Percentiles rank a stretch among this genome's conserved stretches.
Conservation (phyloP, 805 yeast species). For the Starmerella floris region DNA sequence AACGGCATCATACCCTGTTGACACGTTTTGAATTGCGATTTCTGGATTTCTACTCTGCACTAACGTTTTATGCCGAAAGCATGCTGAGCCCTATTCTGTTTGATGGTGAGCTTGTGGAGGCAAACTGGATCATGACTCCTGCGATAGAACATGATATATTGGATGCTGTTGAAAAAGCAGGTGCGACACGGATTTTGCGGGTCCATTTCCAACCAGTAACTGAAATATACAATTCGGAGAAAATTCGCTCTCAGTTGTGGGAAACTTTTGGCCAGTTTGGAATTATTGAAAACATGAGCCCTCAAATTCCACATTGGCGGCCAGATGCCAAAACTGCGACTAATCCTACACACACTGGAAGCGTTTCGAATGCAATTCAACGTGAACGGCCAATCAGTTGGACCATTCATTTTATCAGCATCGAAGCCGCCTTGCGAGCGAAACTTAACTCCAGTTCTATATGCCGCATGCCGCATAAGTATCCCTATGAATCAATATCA, state of each 20-base stretch:
- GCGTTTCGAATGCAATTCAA: no score
- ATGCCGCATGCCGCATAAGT: no score
- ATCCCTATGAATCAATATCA: not conserved
- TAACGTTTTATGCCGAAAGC: slow-evolving; percentile 87
- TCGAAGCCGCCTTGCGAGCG: slow-evolving; percentile 53
- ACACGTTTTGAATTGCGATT: slow-evolving; percentile 42
- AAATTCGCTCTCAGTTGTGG: slow-evolving; percentile 27
- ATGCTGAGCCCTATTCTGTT: slow-evolving; percentile 69
- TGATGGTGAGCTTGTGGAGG: slow-evolving; percentile 64
- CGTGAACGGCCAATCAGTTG: not conserved
- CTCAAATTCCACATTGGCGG: no score
- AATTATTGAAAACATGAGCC: slow-evolving; percentile 65
- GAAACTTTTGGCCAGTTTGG: slow-evolving; percentile 64
- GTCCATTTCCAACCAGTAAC: slow-evolving; percentile 41
- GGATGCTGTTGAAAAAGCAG: slow-evolving; percentile 53
- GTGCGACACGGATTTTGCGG: slow-evolving; percentile 89
- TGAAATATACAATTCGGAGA: slow-evolving; percentile 50
- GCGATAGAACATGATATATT: slow-evolving; percentile 62
- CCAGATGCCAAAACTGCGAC: no score
- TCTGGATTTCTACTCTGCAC: slow-evolving; percentile 75
- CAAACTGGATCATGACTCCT: slow-evolving; percentile 87
- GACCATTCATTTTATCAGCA: slow-evolving; percentile 1
- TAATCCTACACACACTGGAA: no score
- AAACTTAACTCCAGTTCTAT: slow-evolving; percentile 42
- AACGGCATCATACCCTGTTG: not conserved